Evolutionary conservation across 2,329 filamentous ascomycete species (phyloP).

Genomic region (Colletotrichum plurivorum): DNA sequence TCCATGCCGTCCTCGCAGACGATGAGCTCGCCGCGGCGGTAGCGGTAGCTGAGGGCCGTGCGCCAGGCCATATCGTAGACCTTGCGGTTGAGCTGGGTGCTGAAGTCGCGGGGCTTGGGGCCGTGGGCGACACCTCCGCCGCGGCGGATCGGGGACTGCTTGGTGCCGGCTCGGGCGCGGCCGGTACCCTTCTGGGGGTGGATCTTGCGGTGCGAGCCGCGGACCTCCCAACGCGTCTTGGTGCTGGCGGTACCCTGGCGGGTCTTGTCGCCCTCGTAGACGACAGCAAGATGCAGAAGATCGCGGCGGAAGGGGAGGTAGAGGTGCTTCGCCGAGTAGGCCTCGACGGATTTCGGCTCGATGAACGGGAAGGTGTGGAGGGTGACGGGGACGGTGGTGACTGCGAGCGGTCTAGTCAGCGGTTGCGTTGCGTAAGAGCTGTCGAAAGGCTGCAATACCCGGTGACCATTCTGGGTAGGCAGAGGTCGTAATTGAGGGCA

Average conservation of each 20-base stretch:
- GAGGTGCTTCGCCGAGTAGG: conserved; percentile 87
- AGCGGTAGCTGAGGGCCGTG: conserved; percentile 93
- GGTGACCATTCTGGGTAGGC: conserved; percentile 59
- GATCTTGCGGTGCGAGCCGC: conserved; percentile 86
- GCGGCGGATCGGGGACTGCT: conserved; percentile 83
- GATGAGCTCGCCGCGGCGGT: conserved; percentile 87
- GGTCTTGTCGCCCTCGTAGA: conserved; percentile 92
- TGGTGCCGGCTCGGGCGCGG: conserved; percentile 82
- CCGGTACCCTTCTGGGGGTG: conserved; percentile 90
- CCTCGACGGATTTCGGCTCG: conserved; percentile 83
- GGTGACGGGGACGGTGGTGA: conserved; percentile 81
- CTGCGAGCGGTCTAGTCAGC: conserved; percentile 50
- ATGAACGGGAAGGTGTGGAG: conserved; percentile 92
- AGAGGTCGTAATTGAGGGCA: conserved; percentile 54
- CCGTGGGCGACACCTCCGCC: conserved; percentile 93
- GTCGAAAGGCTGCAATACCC: conserved; percentile 50
- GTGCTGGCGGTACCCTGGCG: conserved; percentile 88
- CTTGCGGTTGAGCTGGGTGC: conserved; percentile 85
- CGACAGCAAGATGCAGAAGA: conserved; percentile 90
- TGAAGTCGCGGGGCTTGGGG: conserved; percentile 93
- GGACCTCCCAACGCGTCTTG: conserved; percentile 87
- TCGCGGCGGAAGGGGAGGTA: conserved; percentile 90
- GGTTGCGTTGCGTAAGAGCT: neutral
- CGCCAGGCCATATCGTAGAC: conserved; percentile 97
- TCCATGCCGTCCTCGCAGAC: conserved; percentile 86